These are phyloP conservation scores for Ceratobasidium papillatum DNA, from an alignment of 1,284 basidiomycete species.

Conservation along the genomic window DNA sequence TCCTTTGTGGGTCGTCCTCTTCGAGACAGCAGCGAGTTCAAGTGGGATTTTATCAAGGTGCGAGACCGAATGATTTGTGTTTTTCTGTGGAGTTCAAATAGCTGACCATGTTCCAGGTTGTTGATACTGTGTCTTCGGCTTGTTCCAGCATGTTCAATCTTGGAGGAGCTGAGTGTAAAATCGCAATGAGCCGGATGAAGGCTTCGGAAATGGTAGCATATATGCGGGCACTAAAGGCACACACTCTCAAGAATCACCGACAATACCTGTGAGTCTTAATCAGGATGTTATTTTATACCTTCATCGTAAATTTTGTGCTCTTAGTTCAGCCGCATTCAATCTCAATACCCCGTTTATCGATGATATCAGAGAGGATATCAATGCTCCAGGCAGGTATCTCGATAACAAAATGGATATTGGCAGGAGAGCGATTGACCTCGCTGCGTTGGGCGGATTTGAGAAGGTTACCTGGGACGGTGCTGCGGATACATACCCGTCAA, in stretches of 20 bases:
- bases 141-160: conserved; percentile 20
- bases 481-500: conserved; percentile 16
- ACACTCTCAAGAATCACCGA: conserved; percentile 21
- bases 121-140: conserved; percentile 9
- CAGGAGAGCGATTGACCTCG: not conserved
- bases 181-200: conserved; percentile 19
- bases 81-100: not conserved
- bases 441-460: conserved; percentile 20
- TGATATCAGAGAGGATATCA: not conserved
- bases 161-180: conserved; percentile 15
- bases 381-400: too few species aligned
- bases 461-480: conserved; percentile 27
- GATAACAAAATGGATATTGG: conserved; percentile 3
- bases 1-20: conserved; percentile 15
- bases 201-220: conserved; percentile 9
- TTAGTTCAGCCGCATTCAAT: conserved; percentile 24
- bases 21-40: conserved; percentile 1
- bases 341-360: conserved; percentile 20
- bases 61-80: not conserved
- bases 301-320: not conserved
- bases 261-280: conserved; percentile 19
- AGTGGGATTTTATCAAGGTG: conserved; percentile 32
- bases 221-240: conserved; percentile 20
- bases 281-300: not conserved
- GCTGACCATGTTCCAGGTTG: not conserved